phyloP scores from a whole-genome alignment of 176 grass and related monocot genomes.

The Carex kokanica region DNA sequence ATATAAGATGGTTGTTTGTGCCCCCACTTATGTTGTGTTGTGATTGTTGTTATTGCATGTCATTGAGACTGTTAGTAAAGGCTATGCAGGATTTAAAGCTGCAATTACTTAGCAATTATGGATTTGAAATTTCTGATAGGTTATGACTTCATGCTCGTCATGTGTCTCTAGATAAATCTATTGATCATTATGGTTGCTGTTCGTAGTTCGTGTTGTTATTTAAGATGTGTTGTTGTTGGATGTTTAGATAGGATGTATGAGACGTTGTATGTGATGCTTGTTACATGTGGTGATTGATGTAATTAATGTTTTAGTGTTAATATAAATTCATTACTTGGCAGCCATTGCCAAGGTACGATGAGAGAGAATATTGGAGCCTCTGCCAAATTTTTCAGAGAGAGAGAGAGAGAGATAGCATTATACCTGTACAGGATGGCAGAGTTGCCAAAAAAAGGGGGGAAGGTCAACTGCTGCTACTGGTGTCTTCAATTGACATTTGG shows the following conservation, averaged over 20 bases:
- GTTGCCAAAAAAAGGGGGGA: background rate
- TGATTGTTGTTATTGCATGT: background rate
- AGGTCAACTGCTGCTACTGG: slow-evolving; percentile 9
- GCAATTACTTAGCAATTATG: background rate
- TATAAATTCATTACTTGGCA: background rate
- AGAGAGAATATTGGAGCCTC: too few species aligned
- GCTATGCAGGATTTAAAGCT: background rate
- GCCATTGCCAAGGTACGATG: background rate
- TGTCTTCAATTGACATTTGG: slow-evolving; percentile 15
- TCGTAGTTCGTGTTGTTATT: background rate
- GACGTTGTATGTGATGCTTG: background rate
- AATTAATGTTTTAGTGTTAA: background rate
- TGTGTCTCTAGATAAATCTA: background rate
- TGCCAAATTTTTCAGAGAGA: background rate
- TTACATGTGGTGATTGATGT: background rate
- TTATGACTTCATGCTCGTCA: background rate
- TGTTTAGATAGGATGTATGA: background rate
- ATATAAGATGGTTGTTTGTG: background rate
- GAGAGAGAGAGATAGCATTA: background rate
- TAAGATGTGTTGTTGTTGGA: too few species aligned
- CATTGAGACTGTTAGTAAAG: background rate
- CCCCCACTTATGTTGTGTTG: background rate
- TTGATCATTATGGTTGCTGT: background rate
- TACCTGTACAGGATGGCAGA: slow-evolving; percentile 26
- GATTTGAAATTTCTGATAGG: background rate